Evolutionary conservation across 768 basidiomycete genomes (phyloP).

Genomic region (Hygrophoropsis aurantiaca): DNA sequence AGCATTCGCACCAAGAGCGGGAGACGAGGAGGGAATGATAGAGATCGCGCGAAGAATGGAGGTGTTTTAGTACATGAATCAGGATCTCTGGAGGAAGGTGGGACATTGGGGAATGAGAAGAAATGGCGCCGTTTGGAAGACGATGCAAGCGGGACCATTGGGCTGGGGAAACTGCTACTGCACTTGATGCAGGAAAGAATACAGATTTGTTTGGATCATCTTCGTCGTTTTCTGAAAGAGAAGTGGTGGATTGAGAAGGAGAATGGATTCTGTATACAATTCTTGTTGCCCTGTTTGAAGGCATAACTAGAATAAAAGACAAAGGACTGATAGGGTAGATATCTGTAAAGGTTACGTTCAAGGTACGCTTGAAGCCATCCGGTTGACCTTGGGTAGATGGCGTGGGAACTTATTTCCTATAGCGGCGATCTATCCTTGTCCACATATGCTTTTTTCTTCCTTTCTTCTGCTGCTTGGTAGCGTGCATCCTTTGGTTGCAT

Average conservation of each 20-base stretch:
- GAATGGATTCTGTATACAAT: conserved; percentile 42
- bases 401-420: conserved; percentile 7
- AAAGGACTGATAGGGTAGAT: too few species aligned
- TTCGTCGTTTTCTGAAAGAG: conserved; percentile 72
- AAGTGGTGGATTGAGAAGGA: conserved; percentile 71
- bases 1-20: conserved; percentile 92
- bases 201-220: conserved; percentile 58
- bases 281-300: conserved; percentile 29
- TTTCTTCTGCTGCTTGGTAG: conserved; percentile 2
- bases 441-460: neutral
- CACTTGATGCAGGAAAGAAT: conserved; percentile 35
- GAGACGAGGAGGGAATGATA: conserved; percentile 77
- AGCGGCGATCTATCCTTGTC: neutral
- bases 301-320: conserved; percentile 6
- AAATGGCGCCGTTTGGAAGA: conserved; percentile 34
- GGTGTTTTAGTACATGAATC: conserved; percentile 86
- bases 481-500: conserved; percentile 2
- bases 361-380: neutral
- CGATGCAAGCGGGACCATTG: conserved; percentile 48
- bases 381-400: conserved; percentile 1
- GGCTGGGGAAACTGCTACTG: conserved; percentile 56
- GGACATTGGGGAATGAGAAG: conserved; percentile 56
- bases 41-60: conserved; percentile 74
- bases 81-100: conserved; percentile 87
- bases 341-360: too few species aligned